These are phyloP conservation scores for Globisporangium solare DNA, from an alignment of 352 stramenopile genomes.

Conservation along the genomic window DNA sequence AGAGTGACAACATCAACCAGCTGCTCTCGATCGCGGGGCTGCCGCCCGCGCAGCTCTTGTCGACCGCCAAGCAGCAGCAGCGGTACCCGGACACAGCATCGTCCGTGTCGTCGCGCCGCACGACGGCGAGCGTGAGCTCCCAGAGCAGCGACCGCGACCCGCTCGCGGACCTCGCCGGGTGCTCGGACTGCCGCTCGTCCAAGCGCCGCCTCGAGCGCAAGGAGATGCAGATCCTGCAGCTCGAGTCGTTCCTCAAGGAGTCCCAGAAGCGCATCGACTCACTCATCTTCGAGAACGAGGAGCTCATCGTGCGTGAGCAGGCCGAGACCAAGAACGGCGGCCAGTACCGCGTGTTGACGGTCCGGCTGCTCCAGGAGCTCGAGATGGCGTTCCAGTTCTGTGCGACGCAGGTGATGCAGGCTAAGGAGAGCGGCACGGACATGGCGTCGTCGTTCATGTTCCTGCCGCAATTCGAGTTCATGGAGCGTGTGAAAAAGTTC, in stretches of 20 bases:
- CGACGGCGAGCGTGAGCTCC: slow-evolving; percentile 56
- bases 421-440: slow-evolving; percentile 10
- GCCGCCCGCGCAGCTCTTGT: slow-evolving; percentile 34
- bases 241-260: slow-evolving; percentile 76
- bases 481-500: slow-evolving; percentile 69
- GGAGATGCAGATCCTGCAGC: slow-evolving; percentile 69
- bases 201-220: slow-evolving; percentile 65
- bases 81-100: slow-evolving; percentile 18
- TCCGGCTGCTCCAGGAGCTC: slow-evolving; percentile 69
- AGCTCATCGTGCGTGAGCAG: slow-evolving; percentile 51
- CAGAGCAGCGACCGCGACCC: slow-evolving; percentile 48
- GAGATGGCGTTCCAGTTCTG: slow-evolving; percentile 71
- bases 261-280: slow-evolving; percentile 73
- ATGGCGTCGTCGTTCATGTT: slow-evolving; percentile 37
- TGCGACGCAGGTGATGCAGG: slow-evolving; percentile 46
- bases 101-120: slow-evolving; percentile 43
- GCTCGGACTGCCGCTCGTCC: slow-evolving; percentile 42
- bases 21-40: slow-evolving; percentile 20
- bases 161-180: slow-evolving; percentile 34
- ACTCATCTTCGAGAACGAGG: slow-evolving; percentile 56
- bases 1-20: slow-evolving; percentile 1
- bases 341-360: slow-evolving; percentile 47
- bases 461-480: slow-evolving; percentile 64
- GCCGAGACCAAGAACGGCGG: slow-evolving; percentile 59
- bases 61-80: slow-evolving; percentile 21